Base-by-base conservation (phyloP, 352 stramenopile genomes). In the Pythium volutum region DNA sequence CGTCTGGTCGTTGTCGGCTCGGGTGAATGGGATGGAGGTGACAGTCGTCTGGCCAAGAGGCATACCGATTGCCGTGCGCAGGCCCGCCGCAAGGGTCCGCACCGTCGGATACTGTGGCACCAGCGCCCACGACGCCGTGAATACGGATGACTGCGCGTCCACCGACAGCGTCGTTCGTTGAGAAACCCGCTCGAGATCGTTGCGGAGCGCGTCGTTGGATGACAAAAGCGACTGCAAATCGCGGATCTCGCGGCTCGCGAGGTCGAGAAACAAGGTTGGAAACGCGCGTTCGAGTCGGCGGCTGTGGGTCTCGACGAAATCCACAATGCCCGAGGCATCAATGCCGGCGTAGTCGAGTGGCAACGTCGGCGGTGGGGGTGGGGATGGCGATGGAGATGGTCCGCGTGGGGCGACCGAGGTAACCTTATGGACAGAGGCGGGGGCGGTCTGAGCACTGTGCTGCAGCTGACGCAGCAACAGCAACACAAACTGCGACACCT, bases 221-320 rank as follows among this genome's bases (percentile, higher is more conserved):
- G 36, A 23, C 6, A 57, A 22, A 1, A 51, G 12, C 25, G 33
- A 2, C 31, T 53, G 34, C 15, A 74, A 52, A 2, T 67, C 50
- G 33, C 70, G 63, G 27, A 76, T 76, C 29, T 76, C 50, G 12
- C 54, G 49, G 15, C 38, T 69, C 20, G 68, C 58, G 38, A 39
- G 20, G 50, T 76, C 69, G 15, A 73, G 39, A 55, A 71, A 74
- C 27, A 53, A 27, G 12, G 53, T 23, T 22, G 59, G 65, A 52
- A 64, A 76, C 16, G 55, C 47, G 3, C 43, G 27, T 42, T 73
- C 60, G 3, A 76, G 54, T 4, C 69, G 65, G 15, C 57, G 39
- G 49, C 69, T 70, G 41, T 76, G 60, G 39, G 33, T 48, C 34
- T 76, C 65, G 16, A 76, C 56, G 25, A 73, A 48, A 26, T 76